Evolutionary conservation across 2,329 filamentous ascomycete species (phyloP).

Genomic region (Trichoderma gracile): DNA sequence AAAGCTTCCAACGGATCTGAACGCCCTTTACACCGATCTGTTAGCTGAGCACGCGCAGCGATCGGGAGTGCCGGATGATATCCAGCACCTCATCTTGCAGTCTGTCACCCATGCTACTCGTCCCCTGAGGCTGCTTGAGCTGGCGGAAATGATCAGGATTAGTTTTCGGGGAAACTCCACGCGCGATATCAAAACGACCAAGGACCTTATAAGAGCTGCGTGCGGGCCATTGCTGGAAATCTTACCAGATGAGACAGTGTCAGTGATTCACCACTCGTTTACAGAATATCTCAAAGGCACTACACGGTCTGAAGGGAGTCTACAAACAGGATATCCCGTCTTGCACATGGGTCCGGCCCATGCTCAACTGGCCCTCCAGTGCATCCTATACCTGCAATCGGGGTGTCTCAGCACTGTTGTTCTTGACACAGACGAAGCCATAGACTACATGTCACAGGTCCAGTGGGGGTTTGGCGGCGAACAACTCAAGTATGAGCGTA

Average conservation of each 20-base stretch:
- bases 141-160: constrained; percentile 38
- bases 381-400: constrained; percentile 30
- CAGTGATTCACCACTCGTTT: constrained; percentile 51
- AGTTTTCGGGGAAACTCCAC: neutral
- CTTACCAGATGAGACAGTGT: constrained; percentile 46
- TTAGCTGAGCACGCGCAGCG: constrained; percentile 41
- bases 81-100: constrained; percentile 44
- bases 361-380: constrained; percentile 29
- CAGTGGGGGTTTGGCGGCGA: neutral
- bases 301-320: constrained; percentile 23
- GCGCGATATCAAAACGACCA: constrained; percentile 35
- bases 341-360: constrained; percentile 30
- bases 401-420: constrained; percentile 23
- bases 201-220: constrained; percentile 41
- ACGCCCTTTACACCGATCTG: constrained; percentile 45
- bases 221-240: constrained; percentile 49
- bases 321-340: constrained; percentile 27
- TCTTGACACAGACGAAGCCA: neutral
- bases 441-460: neutral
- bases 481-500: neutral
- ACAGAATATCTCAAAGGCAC: constrained; percentile 46
- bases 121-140: constrained; percentile 46
- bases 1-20: constrained; percentile 40
- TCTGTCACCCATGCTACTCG: constrained; percentile 45
- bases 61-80: constrained; percentile 35